Percentiles rank a stretch among this genome's conserved stretches.
Evolutionary conservation across 2,329 filamentous ascomycete genomes (phyloP).

Genomic region (Claviceps capensis): DNA sequence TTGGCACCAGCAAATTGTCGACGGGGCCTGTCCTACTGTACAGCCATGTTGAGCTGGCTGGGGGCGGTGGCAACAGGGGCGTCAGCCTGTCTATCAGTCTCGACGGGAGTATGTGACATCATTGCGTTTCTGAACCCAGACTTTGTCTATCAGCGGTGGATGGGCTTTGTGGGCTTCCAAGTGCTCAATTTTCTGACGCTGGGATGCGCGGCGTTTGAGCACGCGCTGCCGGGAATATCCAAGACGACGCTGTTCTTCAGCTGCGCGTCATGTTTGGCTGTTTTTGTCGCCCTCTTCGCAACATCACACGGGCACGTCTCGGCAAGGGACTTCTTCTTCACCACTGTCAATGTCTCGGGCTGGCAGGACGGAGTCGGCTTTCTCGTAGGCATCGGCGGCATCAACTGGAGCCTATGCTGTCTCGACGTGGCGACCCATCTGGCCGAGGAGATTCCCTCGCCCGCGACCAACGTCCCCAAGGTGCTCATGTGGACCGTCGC

Average conservation of each 20-base stretch:
- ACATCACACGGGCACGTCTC: constrained; percentile 10
- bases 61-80: constrained; percentile 13
- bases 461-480: constrained; percentile 10
- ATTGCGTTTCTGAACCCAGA: constrained; percentile 11
- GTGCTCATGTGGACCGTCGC: constrained; percentile 11
- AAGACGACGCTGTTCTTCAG: constrained; percentile 14
- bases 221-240: constrained; percentile 14
- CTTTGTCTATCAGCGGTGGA: constrained; percentile 15
- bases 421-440: constrained; percentile 16
- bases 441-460: constrained; percentile 16
- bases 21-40: constrained; percentile 12
- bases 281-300: constrained; percentile 15
- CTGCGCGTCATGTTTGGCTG: constrained; percentile 10
- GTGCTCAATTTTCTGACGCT: constrained; percentile 13
- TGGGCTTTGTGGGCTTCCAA: constrained; percentile 15
- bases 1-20: constrained; percentile 9
- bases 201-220: constrained; percentile 11
- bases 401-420: constrained; percentile 18
- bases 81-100: constrained; percentile 13
- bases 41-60: constrained; percentile 15
- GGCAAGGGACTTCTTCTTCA: constrained; percentile 12
- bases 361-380: constrained; percentile 16
- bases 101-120: constrained; percentile 10
- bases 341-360: constrained; percentile 11
- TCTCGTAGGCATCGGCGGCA: constrained; percentile 16